Conservation (phyloP, 108 stramenopile genomes). For the Cyclotella distinguenda region DNA sequence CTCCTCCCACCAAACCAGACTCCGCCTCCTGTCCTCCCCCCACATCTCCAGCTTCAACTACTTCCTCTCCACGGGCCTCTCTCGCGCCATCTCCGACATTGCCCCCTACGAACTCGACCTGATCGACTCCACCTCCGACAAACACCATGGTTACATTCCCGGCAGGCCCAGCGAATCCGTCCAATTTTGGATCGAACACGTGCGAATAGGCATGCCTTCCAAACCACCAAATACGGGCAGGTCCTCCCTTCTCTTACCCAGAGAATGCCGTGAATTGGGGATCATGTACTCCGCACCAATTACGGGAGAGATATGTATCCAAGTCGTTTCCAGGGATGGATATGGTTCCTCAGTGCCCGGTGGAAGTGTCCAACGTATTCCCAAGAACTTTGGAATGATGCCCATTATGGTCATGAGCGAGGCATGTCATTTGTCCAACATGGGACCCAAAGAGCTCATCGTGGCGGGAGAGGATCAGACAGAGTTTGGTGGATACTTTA, state of each 20-base stretch:
- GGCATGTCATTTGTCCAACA: slow-evolving; percentile 67
- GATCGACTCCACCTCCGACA: slow-evolving; percentile 33
- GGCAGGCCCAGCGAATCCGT: slow-evolving; percentile 43
- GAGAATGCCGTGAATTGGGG: slow-evolving; percentile 81
- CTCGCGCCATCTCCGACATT: slow-evolving; percentile 62
- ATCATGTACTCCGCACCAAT: slow-evolving; percentile 78
- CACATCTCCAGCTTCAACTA: slow-evolving; percentile 86
- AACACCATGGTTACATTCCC: slow-evolving; percentile 12
- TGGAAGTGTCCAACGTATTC: slow-evolving; percentile 39
- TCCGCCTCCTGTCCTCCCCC: slow-evolving; percentile 63
- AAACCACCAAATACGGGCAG: slow-evolving; percentile 28
- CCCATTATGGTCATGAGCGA: slow-evolving; percentile 93
- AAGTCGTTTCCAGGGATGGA: slow-evolving; percentile 63
- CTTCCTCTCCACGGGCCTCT: slow-evolving; percentile 68
- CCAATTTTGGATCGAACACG: slow-evolving; percentile 77
- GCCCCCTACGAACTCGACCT: slow-evolving; percentile 68
- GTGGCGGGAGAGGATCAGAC: slow-evolving; percentile 74
- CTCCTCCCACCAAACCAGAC: slow-evolving; percentile 55
- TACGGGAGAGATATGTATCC: slow-evolving; percentile 69
- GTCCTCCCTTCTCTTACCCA: slow-evolving; percentile 53
- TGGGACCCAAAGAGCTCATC: slow-evolving; percentile 55
- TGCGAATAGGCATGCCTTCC: slow-evolving; percentile 57
- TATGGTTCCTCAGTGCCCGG: slow-evolving; percentile 31
- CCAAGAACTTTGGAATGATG: slow-evolving; percentile 82
- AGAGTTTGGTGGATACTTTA: slow-evolving; percentile 97